Conservation (phyloP, 768 basidiomycete species). For the Psilocybe tampanensis region DNA sequence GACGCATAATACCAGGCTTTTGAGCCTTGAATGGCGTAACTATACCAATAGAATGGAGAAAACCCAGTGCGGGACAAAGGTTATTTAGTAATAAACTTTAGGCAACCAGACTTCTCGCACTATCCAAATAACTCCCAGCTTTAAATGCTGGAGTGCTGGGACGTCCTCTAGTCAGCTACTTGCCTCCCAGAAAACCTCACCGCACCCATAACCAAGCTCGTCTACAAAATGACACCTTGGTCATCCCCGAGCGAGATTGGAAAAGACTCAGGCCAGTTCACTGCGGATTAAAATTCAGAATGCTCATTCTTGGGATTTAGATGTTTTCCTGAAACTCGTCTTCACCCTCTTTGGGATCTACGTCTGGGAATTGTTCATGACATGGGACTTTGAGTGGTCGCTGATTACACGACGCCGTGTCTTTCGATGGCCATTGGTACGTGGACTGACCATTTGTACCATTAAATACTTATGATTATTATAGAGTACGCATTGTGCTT, state of each 20-base stretch:
- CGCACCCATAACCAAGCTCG: background rate
- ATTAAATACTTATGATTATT: background rate
- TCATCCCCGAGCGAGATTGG: background rate
- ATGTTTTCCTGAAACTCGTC: slow-evolving; percentile 58
- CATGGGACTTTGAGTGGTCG: slow-evolving; percentile 70
- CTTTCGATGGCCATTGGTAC: slow-evolving; percentile 73
- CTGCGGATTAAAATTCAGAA: background rate
- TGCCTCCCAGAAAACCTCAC: background rate
- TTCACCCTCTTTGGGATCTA: slow-evolving; percentile 69
- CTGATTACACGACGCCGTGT: slow-evolving; percentile 56
- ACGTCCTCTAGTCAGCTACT: background rate
- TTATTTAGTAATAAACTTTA: background rate
- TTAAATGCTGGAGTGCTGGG: background rate
- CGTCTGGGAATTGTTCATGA: slow-evolving; percentile 67
- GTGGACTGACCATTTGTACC: background rate
- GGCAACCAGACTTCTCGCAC: background rate
- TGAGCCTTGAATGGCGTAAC: background rate
- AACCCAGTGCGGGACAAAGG: background rate
- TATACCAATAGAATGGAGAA: background rate
- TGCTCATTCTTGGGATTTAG: slow-evolving; percentile 30
- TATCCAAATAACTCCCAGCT: background rate
- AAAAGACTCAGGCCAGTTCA: background rate
- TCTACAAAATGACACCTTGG: background rate
- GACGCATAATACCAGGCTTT: background rate
- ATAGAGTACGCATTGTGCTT: slow-evolving; percentile 24